Evolutionary conservation across 768 basidiomycete species (phyloP), one percentile per base, ranked within the genome.

Genomic region (Hydnum rufescens): DNA sequence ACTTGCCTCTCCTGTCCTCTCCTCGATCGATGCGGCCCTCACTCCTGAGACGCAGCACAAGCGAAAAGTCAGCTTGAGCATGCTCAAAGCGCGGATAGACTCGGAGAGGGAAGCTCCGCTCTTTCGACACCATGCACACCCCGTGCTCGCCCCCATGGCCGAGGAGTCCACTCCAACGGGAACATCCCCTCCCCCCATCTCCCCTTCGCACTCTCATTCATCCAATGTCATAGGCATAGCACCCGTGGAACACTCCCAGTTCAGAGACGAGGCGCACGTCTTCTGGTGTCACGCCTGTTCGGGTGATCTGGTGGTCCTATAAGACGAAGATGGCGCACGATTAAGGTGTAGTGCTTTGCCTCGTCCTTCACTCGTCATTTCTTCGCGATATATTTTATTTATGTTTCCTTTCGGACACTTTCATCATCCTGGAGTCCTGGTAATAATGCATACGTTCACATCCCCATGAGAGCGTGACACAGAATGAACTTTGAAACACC

Each of bases 51-150:
- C 81, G 32, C 69, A 74, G 28, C 85, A 88, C 64, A 87, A 87
- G 61, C 80, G 86, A 52, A 75, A 77, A 59, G 77, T 86, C 58
- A 85, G 82, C 65, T 65, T 90, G 58, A 77, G 80, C 64, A 90
- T 92, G 83, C 75, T 92, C 49, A 88, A 87, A 61, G 86, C 84
- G 22, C 77, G 87, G 42, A 90, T 90, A 59, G 83, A 88, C 55
- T 81, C 82, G 62, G 87, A 90, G 64, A 67, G 72, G 19, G 75
- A 57, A 58, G 30, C 59, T 51, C 13, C 75, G 31, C 16, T n/a
- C 28, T 6, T 22, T 23, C 74, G 29, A 72, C 72, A 28, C 71
- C 69, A 30, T 39, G 31, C 28, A 59, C 55, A 26, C 59, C 59
- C 18, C 55, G n/a, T n/a, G n/a, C n/a, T n/a, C 49, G 59, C 61